Evolutionary conservation across 495 filamentous ascomycete genomes (phyloP).

Genomic region (Amorphotheca resinae): DNA sequence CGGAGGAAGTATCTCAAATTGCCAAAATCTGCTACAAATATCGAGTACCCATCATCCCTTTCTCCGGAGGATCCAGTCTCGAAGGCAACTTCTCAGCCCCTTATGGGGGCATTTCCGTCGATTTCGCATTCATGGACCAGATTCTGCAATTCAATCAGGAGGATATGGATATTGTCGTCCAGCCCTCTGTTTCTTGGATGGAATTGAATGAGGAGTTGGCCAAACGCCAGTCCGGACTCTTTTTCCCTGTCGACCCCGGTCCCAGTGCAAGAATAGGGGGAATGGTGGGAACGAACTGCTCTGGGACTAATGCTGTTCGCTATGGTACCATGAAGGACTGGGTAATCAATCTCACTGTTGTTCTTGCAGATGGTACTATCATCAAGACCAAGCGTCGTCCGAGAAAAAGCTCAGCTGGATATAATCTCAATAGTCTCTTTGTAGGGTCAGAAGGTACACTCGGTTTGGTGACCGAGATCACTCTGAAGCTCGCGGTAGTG

Average conservation of each 20-base stretch:
- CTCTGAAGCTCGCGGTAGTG: constrained; percentile 60
- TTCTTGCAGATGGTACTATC: constrained; percentile 64
- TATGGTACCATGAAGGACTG: constrained; percentile 85
- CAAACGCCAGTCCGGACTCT: constrained; percentile 52
- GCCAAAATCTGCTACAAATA: constrained; percentile 73
- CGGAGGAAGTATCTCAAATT: constrained; percentile 68
- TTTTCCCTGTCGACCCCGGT: constrained; percentile 54
- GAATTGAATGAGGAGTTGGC: constrained; percentile 66
- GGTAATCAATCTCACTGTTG: constrained; percentile 71
- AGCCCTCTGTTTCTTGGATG: constrained; percentile 88
- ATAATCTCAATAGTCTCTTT: constrained; percentile 66
- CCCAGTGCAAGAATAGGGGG: constrained; percentile 54
- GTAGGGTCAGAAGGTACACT: constrained; percentile 71
- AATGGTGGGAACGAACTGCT: constrained; percentile 74
- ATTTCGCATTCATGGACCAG: constrained; percentile 78
- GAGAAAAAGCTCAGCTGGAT: constrained; percentile 68
- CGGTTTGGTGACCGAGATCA: constrained; percentile 64
- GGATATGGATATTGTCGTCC: constrained; percentile 87
- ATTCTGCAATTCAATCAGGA: constrained; percentile 67
- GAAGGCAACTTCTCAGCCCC: constrained; percentile 85
- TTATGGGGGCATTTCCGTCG: constrained; percentile 74
- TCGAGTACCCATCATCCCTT: constrained; percentile 77
- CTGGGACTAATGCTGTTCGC: constrained; percentile 66
- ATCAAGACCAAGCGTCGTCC: constrained; percentile 66
- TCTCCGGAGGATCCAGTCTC: constrained; percentile 66